A percentile compares a stretch with the other conserved stretches of the same genome.
Conservation (phyloP, 139 green algal species). For the Micractinium conductrix region DNA sequence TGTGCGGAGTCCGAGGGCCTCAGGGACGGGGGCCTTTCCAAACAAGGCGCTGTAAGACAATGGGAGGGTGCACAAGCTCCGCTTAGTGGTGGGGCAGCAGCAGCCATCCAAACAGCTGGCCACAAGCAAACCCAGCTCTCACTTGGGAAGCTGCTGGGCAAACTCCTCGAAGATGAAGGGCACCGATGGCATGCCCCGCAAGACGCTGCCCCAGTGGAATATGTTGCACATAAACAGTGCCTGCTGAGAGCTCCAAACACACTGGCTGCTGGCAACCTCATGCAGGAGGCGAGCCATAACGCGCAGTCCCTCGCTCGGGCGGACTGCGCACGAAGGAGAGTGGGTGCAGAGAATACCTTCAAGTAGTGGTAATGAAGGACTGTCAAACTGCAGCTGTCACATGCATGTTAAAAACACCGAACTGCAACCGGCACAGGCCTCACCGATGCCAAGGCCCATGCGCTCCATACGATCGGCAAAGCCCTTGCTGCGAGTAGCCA, state of each 20-base stretch:
- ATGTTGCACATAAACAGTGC: slow-evolving; percentile 22
- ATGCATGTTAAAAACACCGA: no score
- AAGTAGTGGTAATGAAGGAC: not conserved
- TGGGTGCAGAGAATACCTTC: not conserved
- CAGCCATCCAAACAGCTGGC: no score
- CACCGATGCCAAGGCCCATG: slow-evolving; percentile 75
- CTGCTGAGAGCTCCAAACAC: slow-evolving; percentile 21
- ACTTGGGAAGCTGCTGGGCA: no score
- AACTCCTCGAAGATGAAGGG: slow-evolving; percentile 41
- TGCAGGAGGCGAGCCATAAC: slow-evolving; percentile 46
- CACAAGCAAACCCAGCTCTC: no score
- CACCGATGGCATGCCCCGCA: not conserved
- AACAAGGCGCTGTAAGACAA: no score
- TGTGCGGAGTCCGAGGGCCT: no score
- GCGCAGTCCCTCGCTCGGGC: slow-evolving; percentile 55
- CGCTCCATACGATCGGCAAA: slow-evolving; percentile 58
- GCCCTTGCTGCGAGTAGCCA: slow-evolving; percentile 44
- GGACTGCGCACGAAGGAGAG: not conserved
- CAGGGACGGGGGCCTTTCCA: no score
- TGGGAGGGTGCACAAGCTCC: no score
- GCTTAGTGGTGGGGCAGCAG: no score
- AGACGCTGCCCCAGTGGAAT: slow-evolving; percentile 29
- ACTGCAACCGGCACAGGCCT: not conserved
- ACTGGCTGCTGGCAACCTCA: not conserved
- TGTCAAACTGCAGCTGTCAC: not conserved